Evolutionary conservation across 129 eudicot species (phyloP).

Genomic region (Saussurea involucrata): DNA sequence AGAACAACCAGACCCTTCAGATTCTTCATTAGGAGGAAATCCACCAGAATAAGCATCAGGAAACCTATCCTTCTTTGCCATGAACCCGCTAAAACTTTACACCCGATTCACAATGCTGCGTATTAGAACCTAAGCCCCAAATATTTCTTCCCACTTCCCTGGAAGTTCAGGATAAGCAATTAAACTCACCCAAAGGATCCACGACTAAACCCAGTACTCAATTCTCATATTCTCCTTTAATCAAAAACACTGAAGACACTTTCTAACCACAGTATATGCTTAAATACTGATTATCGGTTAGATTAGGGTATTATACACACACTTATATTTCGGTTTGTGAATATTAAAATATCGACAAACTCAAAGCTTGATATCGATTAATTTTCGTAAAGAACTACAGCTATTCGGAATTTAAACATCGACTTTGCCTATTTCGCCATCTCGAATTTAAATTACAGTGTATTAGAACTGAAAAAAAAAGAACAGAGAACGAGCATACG

Average conservation of each 20-base stretch:
- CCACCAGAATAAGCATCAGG: constrained; percentile 40
- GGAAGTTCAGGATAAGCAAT: background rate
- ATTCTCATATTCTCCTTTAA: background rate
- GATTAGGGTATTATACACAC: constrained; percentile 5
- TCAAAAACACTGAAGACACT: background rate
- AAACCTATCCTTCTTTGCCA: constrained; percentile 63
- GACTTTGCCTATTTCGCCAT: background rate
- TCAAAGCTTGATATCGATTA: constrained; percentile 2
- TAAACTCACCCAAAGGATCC: background rate
- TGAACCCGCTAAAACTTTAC: constrained; percentile 15
- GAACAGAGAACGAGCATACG: background rate
- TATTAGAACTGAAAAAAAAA: background rate
- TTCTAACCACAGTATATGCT: background rate
- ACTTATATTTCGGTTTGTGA: background rate
- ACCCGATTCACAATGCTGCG: background rate
- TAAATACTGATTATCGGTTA: background rate
- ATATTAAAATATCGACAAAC: background rate
- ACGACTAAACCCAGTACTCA: constrained; percentile 2
- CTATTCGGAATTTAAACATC: background rate
- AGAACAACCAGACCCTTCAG: constrained; percentile 66
- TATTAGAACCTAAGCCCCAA: background rate
- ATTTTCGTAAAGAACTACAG: background rate
- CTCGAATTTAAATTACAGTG: background rate
- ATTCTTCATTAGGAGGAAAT: constrained; percentile 40
- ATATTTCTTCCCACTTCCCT: background rate